Base-by-base conservation (phyloP, 2,329 filamentous ascomycete genomes). In the Colletotrichum magnum region DNA sequence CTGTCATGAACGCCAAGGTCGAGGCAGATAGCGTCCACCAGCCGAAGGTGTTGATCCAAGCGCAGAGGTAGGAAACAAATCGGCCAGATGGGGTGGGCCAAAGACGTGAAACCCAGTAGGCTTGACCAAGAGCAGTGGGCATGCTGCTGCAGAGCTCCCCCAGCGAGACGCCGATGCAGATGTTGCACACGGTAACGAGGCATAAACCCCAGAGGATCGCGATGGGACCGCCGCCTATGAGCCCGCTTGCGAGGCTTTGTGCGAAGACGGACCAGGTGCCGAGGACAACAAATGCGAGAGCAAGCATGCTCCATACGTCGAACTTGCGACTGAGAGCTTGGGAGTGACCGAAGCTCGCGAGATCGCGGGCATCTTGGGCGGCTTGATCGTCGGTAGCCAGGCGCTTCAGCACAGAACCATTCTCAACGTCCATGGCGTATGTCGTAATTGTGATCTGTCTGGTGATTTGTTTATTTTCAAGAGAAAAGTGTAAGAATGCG, bases 41-140 rank as follows among this genome's bases (percentile, higher is more conserved):
- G 9, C 87, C 87, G 69, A 88, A 88, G 0, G 84, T 87, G 75
- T 89, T 89, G 73, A 88, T 87, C 86, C 86, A 89, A 2, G 87
- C 88, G 71, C 86, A 88, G 77, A 89, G 82, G 72, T 89, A 89
- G 1, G 85, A 87, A 3, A 77, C 73, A 67, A 88, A 86, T 1
- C 87, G 82, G 1, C 86, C 87, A 0, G 15, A 73, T 73, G 67
- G 77, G 53, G 80, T 82, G 78, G 58, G 54, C 63, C 48, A 65
- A n/a, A 87, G 76, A 9, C 81, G 79, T 65, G 82, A 80, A 1
- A 86, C 81, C 87, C 87, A 90, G 75, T 87, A 89, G 0, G 87
- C 87, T 76, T 90, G 88, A 0, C 88, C 88, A 3, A 89, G 77
- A 0, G 88, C 87, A 0, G 87, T 89, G 2, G 88, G 88, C 87